Evolutionary conservation across 257 asterid genomes (phyloP).

Genomic region (Coffea canephora): DNA sequence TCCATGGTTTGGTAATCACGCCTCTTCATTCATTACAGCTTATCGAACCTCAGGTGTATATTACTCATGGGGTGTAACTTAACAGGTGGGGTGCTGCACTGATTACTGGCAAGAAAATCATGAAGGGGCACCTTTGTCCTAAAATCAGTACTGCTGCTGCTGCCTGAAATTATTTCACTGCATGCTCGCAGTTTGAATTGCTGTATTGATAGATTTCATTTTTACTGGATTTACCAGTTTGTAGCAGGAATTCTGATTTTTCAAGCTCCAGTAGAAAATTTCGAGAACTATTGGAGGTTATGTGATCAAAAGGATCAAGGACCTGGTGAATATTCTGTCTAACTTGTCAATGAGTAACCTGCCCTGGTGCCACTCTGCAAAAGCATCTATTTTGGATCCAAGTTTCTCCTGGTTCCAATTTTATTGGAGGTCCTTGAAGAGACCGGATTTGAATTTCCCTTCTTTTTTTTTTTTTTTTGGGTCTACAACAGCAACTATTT

Average conservation of each 20-base stretch:
- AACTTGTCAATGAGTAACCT: neutral
- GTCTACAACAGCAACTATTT: too few relatives aligned
- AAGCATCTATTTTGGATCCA: too few relatives aligned
- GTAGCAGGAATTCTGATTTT: neutral
- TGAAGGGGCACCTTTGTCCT: neutral
- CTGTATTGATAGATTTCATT: neutral
- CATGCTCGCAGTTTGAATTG: neutral
- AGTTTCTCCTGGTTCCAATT: too few relatives aligned
- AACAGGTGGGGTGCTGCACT: neutral
- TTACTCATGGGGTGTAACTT: neutral
- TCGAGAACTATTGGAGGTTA: neutral
- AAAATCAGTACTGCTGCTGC: neutral
- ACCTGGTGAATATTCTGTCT: too few relatives aligned
- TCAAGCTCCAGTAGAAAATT: neutral
- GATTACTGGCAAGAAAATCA: neutral
- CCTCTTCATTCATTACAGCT: neutral
- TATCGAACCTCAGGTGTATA: neutral
- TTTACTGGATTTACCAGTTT: neutral
- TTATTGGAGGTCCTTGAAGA: too few relatives aligned
- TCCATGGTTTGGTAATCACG: neutral
- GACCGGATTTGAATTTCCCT: too few relatives aligned
- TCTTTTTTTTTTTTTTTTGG: too few relatives aligned
- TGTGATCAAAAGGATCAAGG: neutral
- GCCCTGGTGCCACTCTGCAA: neutral
- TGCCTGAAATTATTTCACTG: neutral